Percentiles rank a stretch among this genome's conserved stretches.
Evolutionary conservation across 164 flowering plant genomes (phyloP).

Genomic region (Vitis cinerea): DNA sequence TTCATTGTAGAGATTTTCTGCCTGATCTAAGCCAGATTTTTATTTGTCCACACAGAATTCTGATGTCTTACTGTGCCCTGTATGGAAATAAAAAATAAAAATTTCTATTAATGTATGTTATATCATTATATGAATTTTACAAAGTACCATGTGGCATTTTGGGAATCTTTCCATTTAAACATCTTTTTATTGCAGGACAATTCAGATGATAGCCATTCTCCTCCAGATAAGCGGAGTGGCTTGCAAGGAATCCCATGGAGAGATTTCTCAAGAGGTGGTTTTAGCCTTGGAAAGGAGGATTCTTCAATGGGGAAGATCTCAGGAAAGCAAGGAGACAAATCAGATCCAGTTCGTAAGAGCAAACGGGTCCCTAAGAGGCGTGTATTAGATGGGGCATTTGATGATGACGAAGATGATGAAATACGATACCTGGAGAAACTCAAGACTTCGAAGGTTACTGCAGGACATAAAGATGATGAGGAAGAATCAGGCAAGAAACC

Average conservation of each 20-base stretch:
- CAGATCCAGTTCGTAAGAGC: conserved; percentile 82
- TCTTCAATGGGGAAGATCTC: conserved; percentile 40
- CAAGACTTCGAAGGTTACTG: conserved; percentile 38
- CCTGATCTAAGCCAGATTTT: too few relatives aligned
- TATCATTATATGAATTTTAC: not conserved
- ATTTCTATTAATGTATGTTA: conserved; percentile 7
- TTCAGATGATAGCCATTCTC: conserved; percentile 38
- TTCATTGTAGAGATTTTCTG: too few relatives aligned
- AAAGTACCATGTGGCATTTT: not conserved
- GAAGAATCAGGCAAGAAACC: conserved; percentile 54
- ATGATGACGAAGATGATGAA: conserved; percentile 84
- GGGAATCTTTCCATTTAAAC: conserved; percentile 1
- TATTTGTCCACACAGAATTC: too few relatives aligned
- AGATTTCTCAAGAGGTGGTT: conserved; percentile 56
- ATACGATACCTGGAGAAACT: conserved; percentile 83
- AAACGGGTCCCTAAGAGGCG: conserved; percentile 76
- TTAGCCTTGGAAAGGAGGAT: conserved; percentile 41
- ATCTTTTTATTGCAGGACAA: conserved; percentile 39
- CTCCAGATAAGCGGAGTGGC: conserved; percentile 40
- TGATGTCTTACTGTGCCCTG: not conserved
- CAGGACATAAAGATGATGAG: conserved; percentile 42
- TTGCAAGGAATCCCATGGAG: conserved; percentile 80
- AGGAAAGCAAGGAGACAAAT: conserved; percentile 48
- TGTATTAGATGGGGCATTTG: conserved; percentile 58
- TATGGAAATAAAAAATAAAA: conserved; percentile 2